Evolutionary conservation across 1,284 basidiomycete genomes (phyloP), one percentile per base, ranked within the genome.

Genomic region (Bjerkandera adusta): DNA sequence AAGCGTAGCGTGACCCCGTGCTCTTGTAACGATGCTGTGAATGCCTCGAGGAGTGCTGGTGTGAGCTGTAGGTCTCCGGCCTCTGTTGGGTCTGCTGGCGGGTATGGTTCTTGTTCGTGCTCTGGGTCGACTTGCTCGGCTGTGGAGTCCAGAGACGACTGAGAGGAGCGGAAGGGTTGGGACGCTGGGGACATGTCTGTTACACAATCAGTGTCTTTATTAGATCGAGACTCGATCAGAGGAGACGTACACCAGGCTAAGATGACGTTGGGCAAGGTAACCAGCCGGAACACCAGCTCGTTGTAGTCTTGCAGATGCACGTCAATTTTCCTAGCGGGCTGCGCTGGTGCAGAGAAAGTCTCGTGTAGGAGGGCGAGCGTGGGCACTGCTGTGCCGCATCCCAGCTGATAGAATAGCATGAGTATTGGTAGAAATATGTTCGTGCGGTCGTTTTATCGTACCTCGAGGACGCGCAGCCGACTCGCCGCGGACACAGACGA

Each of bases 231-330:
- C 22, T 16, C 11, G 8, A 11, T 26, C 26, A 34, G 16, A 3
- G 36, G 3, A 18, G 21, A 44, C 85, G 53, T 68, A 89, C 89
- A 90, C 87, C 88, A 96, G 21, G 87, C 73, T 12, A 98, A 76
- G 16, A 98, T 64, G 30, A 97, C 67, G 62, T 98, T 99, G 0
- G 96, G 93, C 4, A 93, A 71, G 0, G 93, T 94, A 30, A 92
- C 85, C 2, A 96, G 79, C 39, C 85, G 78, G 1, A 97, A 68
- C 1, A 95, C 92, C 12, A 89, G 81, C 0, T 71, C 66, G 60
- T 98, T 99, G 71, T 95, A 99, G 66, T 99, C 96, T 72, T 97
- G 94, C 3, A 98, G 68, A 57, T 93, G 86, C n/a, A 97, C 60
- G 3, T 68, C 0, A 1, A 47, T 44, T 83, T 84, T 36, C 66